Evolutionary conservation across 2,329 filamentous ascomycete genomes (phyloP).

Genomic region (Aspergillus sp.): DNA sequence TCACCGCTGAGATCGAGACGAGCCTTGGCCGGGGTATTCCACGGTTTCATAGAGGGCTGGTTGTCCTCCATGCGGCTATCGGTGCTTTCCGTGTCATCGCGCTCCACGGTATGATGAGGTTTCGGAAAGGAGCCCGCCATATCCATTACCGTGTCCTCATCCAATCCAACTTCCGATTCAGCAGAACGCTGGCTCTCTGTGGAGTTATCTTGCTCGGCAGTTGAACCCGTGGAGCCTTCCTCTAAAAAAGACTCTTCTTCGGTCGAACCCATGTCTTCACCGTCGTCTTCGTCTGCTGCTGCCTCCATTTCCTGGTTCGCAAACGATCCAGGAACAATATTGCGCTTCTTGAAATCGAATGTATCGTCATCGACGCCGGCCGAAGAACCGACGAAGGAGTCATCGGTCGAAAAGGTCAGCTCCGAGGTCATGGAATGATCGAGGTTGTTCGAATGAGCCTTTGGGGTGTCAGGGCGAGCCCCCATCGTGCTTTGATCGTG

Average conservation of each 20-base stretch:
- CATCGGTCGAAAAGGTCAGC: constrained; percentile 32
- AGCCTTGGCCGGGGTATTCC: constrained; percentile 45
- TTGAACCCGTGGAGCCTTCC: constrained; percentile 77
- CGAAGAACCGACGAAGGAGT: constrained; percentile 32
- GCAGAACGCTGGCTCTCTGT: constrained; percentile 46
- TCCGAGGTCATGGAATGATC: constrained; percentile 27
- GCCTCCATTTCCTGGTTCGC: constrained; percentile 53
- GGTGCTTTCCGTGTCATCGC: constrained; percentile 43
- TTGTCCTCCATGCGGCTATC: constrained; percentile 40
- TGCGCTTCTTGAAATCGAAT: constrained; percentile 47
- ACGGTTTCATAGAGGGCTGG: constrained; percentile 22
- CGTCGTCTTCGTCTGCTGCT: constrained; percentile 46
- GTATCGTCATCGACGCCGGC: constrained; percentile 44
- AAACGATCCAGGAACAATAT: constrained; percentile 69
- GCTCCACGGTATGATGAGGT: constrained; percentile 70
- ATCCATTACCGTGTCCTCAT: constrained; percentile 67
- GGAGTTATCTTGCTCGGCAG: constrained; percentile 50
- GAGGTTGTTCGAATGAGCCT: constrained; percentile 21
- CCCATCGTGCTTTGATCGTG: constrained; percentile 43
- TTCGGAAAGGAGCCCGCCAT: constrained; percentile 70
- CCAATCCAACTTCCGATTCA: constrained; percentile 53
- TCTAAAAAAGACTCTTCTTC: constrained; percentile 76
- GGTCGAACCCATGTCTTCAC: constrained; percentile 28
- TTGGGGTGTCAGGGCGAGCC: constrained; percentile 43
- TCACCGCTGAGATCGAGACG: constrained; percentile 58